Percentiles rank a stretch among this genome's conserved stretches.
These are phyloP conservation scores for Talaromyces verruculosus DNA, from an alignment of 2,329 filamentous ascomycete species.

Conservation along the genomic window DNA sequence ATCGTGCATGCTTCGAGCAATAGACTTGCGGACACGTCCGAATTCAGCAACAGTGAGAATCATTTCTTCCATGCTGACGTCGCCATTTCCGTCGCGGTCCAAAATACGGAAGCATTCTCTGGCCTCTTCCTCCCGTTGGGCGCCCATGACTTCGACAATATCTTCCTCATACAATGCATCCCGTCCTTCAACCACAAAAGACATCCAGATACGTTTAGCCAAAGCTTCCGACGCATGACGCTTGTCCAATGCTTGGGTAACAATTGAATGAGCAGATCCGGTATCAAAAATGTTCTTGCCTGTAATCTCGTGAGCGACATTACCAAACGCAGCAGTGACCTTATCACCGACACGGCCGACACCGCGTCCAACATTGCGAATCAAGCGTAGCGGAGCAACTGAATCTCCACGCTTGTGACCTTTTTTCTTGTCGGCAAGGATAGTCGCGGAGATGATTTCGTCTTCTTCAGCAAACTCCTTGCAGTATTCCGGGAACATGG, in stretches of 20 bases:
- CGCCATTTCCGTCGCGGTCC: constrained; percentile 86
- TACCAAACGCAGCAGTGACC: constrained; percentile 87
- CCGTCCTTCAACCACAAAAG: constrained; percentile 86
- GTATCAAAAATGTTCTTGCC: constrained; percentile 95
- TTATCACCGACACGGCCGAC: constrained; percentile 86
- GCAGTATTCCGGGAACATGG: constrained; percentile 90
- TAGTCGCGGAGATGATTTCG: constrained; percentile 82
- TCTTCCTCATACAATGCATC: constrained; percentile 79
- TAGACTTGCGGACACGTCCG: constrained; percentile 81
- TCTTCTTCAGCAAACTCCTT: constrained; percentile 89
- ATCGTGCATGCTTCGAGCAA: constrained; percentile 92
- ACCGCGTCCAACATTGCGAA: constrained; percentile 65
- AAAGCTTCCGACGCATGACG: constrained; percentile 82
- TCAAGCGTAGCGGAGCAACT: constrained; percentile 73
- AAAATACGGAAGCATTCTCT: constrained; percentile 80
- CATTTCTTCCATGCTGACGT: constrained; percentile 95
- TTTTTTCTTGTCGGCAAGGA: constrained; percentile 62
- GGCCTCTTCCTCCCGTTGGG: constrained; percentile 70
- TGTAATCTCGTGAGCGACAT: constrained; percentile 90
- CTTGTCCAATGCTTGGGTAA: constrained; percentile 85
- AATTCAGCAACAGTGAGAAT: constrained; percentile 81
- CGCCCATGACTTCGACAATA: constrained; percentile 81
- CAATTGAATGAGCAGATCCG: constrained; percentile 83
- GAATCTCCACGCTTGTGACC: constrained; percentile 58
- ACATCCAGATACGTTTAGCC: constrained; percentile 96